Evolutionary conservation across 1,284 basidiomycete genomes (phyloP).

Genomic region (Apiotrichum siamense): DNA sequence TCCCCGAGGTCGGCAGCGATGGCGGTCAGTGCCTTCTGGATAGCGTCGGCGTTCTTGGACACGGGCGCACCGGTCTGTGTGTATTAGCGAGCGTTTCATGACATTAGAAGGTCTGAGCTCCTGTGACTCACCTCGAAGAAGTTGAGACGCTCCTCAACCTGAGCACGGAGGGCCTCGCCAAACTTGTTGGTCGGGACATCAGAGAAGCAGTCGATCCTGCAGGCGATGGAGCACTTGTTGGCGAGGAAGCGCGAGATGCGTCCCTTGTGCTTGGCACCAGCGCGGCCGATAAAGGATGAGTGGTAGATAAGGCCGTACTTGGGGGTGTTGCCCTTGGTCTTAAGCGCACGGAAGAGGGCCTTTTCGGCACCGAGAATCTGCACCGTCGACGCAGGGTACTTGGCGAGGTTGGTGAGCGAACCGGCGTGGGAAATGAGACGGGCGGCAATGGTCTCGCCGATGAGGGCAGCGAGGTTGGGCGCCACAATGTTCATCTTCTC

Average conservation of each 20-base stretch:
- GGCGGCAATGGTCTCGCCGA: conserved; percentile 93
- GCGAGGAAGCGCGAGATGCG: conserved; percentile 96
- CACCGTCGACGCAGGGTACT: conserved; percentile 96
- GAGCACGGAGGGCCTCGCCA: conserved; percentile 84
- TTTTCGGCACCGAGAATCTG: conserved; percentile 99
- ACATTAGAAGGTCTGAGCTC: conserved; percentile 14
- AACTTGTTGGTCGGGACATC: conserved; percentile 87
- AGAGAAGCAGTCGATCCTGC: conserved; percentile 94
- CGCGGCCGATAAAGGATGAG: conserved; percentile 91
- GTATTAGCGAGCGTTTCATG: conserved; percentile 1
- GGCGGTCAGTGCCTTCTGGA: conserved; percentile 76
- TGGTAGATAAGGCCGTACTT: conserved; percentile 95
- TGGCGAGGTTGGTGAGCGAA: conserved; percentile 91
- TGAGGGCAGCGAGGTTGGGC: conserved; percentile 86
- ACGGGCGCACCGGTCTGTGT: conserved; percentile 65
- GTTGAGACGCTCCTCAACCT: conserved; percentile 90
- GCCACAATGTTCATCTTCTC: conserved; percentile 99
- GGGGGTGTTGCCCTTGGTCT: conserved; percentile 98
- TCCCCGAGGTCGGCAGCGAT: conserved; percentile 62
- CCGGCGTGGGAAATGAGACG: conserved; percentile 96
- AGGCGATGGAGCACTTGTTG: conserved; percentile 98
- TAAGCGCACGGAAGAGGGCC: conserved; percentile 92
- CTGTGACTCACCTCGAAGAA: conserved; percentile 67
- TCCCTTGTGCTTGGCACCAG: conserved; percentile 92
- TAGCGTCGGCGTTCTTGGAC: conserved; percentile 78